Evolutionary conservation across 148 eudicot species (phyloP), one percentile per base, ranked within the genome.

Genomic region (Oxyria digyna): DNA sequence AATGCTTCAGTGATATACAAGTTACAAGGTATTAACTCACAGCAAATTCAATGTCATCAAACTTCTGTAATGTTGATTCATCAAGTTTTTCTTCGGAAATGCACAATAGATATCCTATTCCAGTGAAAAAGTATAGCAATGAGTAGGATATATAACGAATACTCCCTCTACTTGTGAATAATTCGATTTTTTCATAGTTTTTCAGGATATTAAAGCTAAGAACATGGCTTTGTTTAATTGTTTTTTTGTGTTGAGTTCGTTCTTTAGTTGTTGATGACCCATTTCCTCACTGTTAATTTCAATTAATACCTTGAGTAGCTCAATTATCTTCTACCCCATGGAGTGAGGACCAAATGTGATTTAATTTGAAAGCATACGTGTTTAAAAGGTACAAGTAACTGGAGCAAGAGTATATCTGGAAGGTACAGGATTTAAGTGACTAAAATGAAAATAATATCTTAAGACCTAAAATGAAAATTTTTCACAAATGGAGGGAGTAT

Each of bases 31-130:
- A 64, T 26, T 3, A 55, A 80, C 99, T 86, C 78, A 89, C 99
- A 70, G 93, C 91, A 88, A 87, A 94, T 81, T 91, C 99, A 76
- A 82, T 75, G 78, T 91, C 99, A 75, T 85, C 84, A 70, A 94
- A 86, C 54, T 75, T 80, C 76, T 84, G 81, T 59, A 94, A 75
- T 6, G 74, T 72, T n/a, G 79, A 67, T 23, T 88, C 93, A 57
- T 81, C 84, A 62, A 88, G 87, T 70, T 86, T 88, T 75, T 94
- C 89, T 77, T 84, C 87, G 69, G 80, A 87, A 67, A 84, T 80
- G 82, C 97, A 94, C 81, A 94, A 80, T 74, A 94, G 67, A 81
- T 94, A 94, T 70, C 99, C 99, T 94, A 73, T 70, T 35, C 43
- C 68, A 59, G 14, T 59, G 37, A 13, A 59, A 29, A 52, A 59